Percentiles rank a stretch among this genome's conserved stretches.
Evolutionary conservation across 768 basidiomycete genomes (phyloP).

Genomic region (Boletus patriciae): DNA sequence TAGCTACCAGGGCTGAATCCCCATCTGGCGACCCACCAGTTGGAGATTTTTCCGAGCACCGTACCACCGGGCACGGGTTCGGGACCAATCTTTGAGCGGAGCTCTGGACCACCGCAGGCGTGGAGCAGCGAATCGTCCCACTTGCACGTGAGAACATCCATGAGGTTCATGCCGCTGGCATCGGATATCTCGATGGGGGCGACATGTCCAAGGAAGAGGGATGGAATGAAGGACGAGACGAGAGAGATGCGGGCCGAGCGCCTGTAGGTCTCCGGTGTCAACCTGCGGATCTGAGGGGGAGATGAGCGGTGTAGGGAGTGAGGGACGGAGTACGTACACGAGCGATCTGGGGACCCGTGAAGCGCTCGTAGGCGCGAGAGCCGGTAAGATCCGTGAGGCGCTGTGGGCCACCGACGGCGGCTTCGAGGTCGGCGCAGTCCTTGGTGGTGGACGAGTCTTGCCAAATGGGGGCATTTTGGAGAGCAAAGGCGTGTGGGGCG

Average conservation of each 20-base stretch:
- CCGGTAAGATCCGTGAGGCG: background rate
- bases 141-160: background rate
- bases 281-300: slow-evolving; percentile 3
- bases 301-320: background rate
- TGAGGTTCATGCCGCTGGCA: slow-evolving; percentile 11
- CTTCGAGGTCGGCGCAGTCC: slow-evolving; percentile 1
- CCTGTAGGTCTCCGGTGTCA: background rate
- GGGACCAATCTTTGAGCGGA: slow-evolving; percentile 6
- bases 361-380: slow-evolving; percentile 8
- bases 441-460: slow-evolving; percentile 1
- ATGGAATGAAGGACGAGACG: slow-evolving; percentile 2
- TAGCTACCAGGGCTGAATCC: slow-evolving; percentile 2
- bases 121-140: background rate
- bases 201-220: slow-evolving; percentile 7
- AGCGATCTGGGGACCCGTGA: slow-evolving; percentile 9
- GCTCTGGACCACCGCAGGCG: slow-evolving; percentile 1
- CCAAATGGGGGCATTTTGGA: slow-evolving; percentile 3
- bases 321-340: background rate
- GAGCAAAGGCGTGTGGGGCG: background rate
- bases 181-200: slow-evolving; percentile 11
- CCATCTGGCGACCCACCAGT: slow-evolving; percentile 6
- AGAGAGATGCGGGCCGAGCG: slow-evolving; percentile 6
- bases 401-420: background rate
- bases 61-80: slow-evolving; percentile 4
- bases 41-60: slow-evolving; percentile 1